A percentile compares a stretch with the other conserved stretches of the same genome.
These are phyloP conservation scores for Candida tibetensis DNA, from an alignment of 805 yeast genomes.

Conservation along the genomic window DNA sequence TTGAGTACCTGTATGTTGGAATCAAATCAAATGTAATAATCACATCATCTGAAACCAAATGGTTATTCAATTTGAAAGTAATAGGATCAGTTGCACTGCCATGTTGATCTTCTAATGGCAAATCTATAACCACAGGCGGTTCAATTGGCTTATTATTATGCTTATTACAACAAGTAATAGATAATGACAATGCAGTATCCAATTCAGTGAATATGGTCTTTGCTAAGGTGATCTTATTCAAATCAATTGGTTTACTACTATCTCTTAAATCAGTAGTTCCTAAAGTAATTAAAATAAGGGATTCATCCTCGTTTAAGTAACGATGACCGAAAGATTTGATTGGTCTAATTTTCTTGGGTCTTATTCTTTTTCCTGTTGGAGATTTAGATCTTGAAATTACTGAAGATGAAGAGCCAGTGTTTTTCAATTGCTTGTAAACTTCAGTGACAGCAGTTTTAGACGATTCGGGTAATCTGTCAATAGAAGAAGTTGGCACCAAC, in stretches of 20 bases:
- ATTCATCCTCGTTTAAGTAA: constrained; percentile 60
- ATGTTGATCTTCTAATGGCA: constrained; percentile 79
- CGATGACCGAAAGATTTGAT: constrained; percentile 85
- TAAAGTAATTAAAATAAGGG: constrained; percentile 73
- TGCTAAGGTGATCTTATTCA: constrained; percentile 72
- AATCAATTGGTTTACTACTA: constrained; percentile 54
- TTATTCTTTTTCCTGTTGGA: constrained; percentile 11
- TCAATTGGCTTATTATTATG: constrained; percentile 34
- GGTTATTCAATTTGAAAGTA: constrained; percentile 57
- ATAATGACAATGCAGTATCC: constrained; percentile 82
- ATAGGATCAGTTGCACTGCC: constrained; percentile 72
- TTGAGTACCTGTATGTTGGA: constrained; percentile 71
- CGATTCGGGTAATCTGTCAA: constrained; percentile 37
- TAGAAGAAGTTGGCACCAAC: constrained; percentile 25
- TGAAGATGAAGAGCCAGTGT: constrained; percentile 20
- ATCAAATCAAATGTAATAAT: constrained; percentile 78
- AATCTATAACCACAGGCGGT: constrained; percentile 64
- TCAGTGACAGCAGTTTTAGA: constrained; percentile 31
- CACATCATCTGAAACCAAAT: constrained; percentile 48
- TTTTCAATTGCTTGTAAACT: constrained; percentile 40
- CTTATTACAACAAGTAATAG: constrained; percentile 45
- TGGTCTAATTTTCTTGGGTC: constrained; percentile 40
- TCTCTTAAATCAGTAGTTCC: constrained; percentile 83
- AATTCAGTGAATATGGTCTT: constrained; percentile 78
- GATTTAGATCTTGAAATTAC: constrained; percentile 16